Evolutionary conservation across 352 stramenopile species (phyloP), one percentile per base, ranked within the genome.

Genomic region (Globisporangium paddicum): DNA sequence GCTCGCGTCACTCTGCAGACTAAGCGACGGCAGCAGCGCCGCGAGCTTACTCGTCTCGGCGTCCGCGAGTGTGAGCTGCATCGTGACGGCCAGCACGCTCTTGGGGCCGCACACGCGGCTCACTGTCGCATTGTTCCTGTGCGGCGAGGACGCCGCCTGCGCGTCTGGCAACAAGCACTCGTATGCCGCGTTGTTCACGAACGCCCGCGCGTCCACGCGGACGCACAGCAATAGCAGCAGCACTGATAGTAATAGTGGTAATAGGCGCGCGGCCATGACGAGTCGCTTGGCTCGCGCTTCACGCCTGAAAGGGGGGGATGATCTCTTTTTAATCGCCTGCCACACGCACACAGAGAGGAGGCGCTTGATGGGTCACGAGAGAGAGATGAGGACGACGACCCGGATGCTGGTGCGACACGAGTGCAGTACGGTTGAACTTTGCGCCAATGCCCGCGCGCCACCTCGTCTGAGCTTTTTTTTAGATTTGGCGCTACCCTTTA

Each of bases 181-280:
- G 59, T 59, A 59, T 35, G 59, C 59, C 21, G 51, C 59, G 35
- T 65, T 65, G 59, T 65, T 65, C 59, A 65, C 59, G 26, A 65
- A 60, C 23, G 52, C 53, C n/a, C 49, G 60, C 11, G 59, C 59
- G 18, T 59, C n/a, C 2, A 38, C 59, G 52, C n/a, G n/a, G n/a
- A 32, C 14, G 37, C 23, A 46, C 14, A 51, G 10, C 38, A 49
- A 16, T 38, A 59, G 7, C 19, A 60, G 53, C 35, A 26, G n/a
- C 23, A 47, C 25, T 8, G 41, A 28, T 21, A 50, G 28, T 19
- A 63, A 7, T 28, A n/a, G n/a, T 13, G 47, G n/a, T n/a, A 40
- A n/a, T 3, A 9, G 28, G 21, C 47, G 28, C 47, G 28, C 26
- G 18, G 47, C 47, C 47, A 54, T 54, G 47, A 2, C 5, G 18